Base-by-base conservation (phyloP, 2,329 filamentous ascomycete species). In the Metarhizium brunneum region DNA sequence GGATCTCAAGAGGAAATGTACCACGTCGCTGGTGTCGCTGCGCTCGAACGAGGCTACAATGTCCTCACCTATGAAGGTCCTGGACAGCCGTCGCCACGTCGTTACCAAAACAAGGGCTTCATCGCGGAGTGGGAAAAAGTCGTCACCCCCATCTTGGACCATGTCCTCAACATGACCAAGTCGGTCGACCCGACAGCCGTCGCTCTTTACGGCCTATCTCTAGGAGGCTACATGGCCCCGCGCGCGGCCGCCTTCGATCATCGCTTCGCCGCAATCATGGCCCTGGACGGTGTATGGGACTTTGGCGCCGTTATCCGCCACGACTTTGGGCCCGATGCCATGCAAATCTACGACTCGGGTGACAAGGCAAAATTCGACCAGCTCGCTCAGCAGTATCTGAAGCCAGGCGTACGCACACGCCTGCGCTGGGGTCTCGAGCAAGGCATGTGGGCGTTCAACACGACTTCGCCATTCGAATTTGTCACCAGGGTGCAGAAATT, bases 11-110 rank as follows among this genome's bases (percentile, higher is more conserved):
- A 77, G 54, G 73, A 75, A 29, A 62, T 72, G n/a, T 70, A 71
- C 52, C 73, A 76, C 53, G 40, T 61, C 6, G 61, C 65, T 4
- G 73, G 65, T n/a, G 60, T 63, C 1, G 60, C 66, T 0, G 67
- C 68, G 0, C 58, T 75, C 6, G 64, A 67, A 14, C 66, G 73
- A 1, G 74, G 74, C 8, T 73, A 66, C 59, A 74, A 73, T 54
- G 65, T 66, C 56, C 62, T 77, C 8, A 72, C 70, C 0, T 78
- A 72, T 54, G 76, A 79, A 54, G 76, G 76, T 0, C 75, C 75
- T 0, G 75, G 75, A 0, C 75, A 78, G 59, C 67, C 69, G 1
- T 69, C 65, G 1, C 69, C 74, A 2, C 68, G 70, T 8, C 70
- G 75, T 1, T 55, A 71, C 0, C 73, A 78, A 52, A 62, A 67